These are phyloP conservation scores for Pochonia chlamydosporia DNA, from an alignment of 2,329 filamentous ascomycete genomes.

Conservation along the genomic window DNA sequence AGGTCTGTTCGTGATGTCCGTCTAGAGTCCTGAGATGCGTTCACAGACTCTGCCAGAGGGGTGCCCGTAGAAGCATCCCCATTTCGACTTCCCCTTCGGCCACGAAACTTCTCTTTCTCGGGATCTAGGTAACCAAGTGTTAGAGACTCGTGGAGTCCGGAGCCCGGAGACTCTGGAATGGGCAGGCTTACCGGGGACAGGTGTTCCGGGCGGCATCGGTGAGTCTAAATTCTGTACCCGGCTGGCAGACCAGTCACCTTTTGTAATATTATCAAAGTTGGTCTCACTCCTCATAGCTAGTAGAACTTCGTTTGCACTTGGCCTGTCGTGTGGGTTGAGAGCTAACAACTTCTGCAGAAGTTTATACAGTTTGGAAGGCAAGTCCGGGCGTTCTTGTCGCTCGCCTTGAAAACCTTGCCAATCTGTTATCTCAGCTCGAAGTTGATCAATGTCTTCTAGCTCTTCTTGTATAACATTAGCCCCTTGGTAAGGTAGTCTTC, in stretches of 20 bases:
- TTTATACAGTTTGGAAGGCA: slow-evolving; percentile 80
- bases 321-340: slow-evolving; percentile 68
- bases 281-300: slow-evolving; percentile 67
- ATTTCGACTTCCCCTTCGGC: slow-evolving; percentile 1
- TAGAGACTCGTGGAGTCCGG: neutral
- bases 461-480: slow-evolving; percentile 86
- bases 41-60: slow-evolving; percentile 18
- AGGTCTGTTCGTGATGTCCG: slow-evolving; percentile 10
- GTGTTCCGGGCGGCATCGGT: slow-evolving; percentile 42
- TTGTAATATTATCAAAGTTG: slow-evolving; percentile 36
- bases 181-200: slow-evolving; percentile 34
- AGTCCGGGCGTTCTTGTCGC: slow-evolving; percentile 66
- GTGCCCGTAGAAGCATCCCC: neutral
- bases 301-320: slow-evolving; percentile 81
- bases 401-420: slow-evolving; percentile 87
- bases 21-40: slow-evolving; percentile 13
- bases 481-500: slow-evolving; percentile 74
- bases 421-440: slow-evolving; percentile 77
- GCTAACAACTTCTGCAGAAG: slow-evolving; percentile 78
- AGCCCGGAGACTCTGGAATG: neutral
- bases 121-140: slow-evolving; percentile 16
- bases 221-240: slow-evolving; percentile 53
- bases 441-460: slow-evolving; percentile 79
- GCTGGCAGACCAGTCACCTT: slow-evolving; percentile 26
- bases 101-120: slow-evolving; percentile 22